Evolutionary conservation across 805 yeast genomes (phyloP).

Genomic region (Candida maltosa): DNA sequence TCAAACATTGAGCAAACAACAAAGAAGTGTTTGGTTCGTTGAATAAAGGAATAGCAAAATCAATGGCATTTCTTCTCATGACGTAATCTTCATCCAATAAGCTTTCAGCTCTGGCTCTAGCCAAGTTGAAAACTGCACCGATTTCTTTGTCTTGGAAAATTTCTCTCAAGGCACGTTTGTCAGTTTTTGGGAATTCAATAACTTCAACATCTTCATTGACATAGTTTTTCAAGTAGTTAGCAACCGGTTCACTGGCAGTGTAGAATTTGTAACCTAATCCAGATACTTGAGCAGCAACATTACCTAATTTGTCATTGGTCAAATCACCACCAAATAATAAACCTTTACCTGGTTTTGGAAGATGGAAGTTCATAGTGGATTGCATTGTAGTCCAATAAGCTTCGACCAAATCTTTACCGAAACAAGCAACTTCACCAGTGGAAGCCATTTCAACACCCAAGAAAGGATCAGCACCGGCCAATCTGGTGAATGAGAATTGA

Average conservation of each 20-base stretch:
- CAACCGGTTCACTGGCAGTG: slow-evolving; percentile 71
- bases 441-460: slow-evolving; percentile 99
- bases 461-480: slow-evolving; percentile 99
- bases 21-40: slow-evolving; percentile 94
- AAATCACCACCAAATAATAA: slow-evolving; percentile 93
- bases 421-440: slow-evolving; percentile 98
- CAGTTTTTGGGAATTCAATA: slow-evolving; percentile 89
- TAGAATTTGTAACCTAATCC: slow-evolving; percentile 79
- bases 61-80: slow-evolving; percentile 99
- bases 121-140: slow-evolving; percentile 87
- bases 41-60: slow-evolving; percentile 92
- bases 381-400: slow-evolving; percentile 98
- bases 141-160: slow-evolving; percentile 85
- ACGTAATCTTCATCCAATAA: slow-evolving; percentile 87
- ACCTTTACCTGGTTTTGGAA: slow-evolving; percentile 89
- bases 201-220: slow-evolving; percentile 51
- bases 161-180: slow-evolving; percentile 90
- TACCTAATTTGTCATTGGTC: slow-evolving; percentile 63
- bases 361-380: slow-evolving; percentile 93
- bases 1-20: slow-evolving; percentile 81
- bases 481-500: slow-evolving; percentile 95
- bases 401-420: slow-evolving; percentile 80
- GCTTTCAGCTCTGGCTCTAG: slow-evolving; percentile 82
- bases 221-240: slow-evolving; percentile 58
- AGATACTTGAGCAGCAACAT: slow-evolving; percentile 66